Base-by-base conservation (phyloP, 495 filamentous ascomycete species). In the Coniosporium apollinis region DNA sequence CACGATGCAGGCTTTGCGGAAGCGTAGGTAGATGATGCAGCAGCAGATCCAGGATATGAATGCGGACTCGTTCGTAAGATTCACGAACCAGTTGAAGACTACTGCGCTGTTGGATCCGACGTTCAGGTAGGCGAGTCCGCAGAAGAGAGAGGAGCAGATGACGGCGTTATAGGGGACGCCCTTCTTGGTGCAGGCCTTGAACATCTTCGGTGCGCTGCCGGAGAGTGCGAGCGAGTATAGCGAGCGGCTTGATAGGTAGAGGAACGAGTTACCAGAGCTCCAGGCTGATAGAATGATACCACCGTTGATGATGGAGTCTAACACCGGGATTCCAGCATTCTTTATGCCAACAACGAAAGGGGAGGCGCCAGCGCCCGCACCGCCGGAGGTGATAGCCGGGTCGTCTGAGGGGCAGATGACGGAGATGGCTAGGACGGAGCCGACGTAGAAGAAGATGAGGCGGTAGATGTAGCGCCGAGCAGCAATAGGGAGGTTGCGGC, bases 221-320 rank as follows among this genome's bases (percentile, higher is more conserved):
- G 40, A 45, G 14, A 49, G 39, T 0, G 55, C 58, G 36, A 70
- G 50, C 5, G 59, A 50, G 38, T 55, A 61, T 16, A 70, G 50
- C 1, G 52, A 57, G n/a, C 70, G 69, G 2, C 67, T 70, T 4
- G 66, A 60, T 6, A 65, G 51, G 45, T 65, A 70, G 11, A 77
- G 57, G 54, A 72, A 76, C 1, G 67, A 66, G 44, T 74, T 75
- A 22, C 64, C 73, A 14, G 71, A 70, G 5, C 70, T 72, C 60
- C 79, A 78, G 2, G 76, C 79, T 3, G 75, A 80, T 7, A 77
- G 70, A 26, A 82, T 64, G 33, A 86, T 80, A 4, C 76, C 59
- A 1, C 72, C 66, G 22, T 79, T 83, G 37, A 76, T 76, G 18
- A 79, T 60, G 2, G 58, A 65, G n/a, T 69, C 65, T 11, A 83